Conservation (phyloP, 768 basidiomycete genomes). For the Mrakia gelida region DNA sequence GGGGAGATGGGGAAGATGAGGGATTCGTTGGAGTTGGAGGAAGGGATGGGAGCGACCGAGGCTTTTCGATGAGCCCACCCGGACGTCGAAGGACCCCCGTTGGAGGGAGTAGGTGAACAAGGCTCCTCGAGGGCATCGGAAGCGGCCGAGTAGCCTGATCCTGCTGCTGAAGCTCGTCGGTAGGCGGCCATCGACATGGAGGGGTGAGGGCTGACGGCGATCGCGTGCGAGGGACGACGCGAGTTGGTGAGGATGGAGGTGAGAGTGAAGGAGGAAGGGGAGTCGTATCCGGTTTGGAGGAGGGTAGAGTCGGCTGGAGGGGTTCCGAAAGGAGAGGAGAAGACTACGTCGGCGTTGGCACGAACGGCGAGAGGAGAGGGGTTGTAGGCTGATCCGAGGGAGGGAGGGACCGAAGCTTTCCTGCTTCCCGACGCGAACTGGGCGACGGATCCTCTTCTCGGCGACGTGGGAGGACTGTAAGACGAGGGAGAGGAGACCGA, state of each 20-base stretch:
- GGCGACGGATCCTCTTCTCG: not conserved
- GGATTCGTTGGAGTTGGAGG: slow-evolving; percentile 3
- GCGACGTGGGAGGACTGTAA: not conserved
- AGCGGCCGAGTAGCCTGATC: not conserved
- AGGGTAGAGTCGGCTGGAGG: not conserved
- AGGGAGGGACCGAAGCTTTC: slow-evolving; percentile 4
- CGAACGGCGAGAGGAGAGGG: not conserved
- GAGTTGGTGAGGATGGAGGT: slow-evolving; percentile 1
- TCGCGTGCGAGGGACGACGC: not conserved
- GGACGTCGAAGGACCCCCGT: not conserved
- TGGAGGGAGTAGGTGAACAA: not conserved
- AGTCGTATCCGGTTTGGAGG: slow-evolving; percentile 1
- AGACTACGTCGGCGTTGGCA: not conserved
- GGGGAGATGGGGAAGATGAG: not conserved
- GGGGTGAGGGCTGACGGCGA: not conserved
- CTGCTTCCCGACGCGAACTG: not conserved
- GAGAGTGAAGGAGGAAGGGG: not conserved
- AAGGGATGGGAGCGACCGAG: not conserved
- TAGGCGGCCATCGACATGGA: slow-evolving; percentile 11
- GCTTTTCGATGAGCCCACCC: slow-evolving; percentile 4
- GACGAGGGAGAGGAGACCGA: not conserved
- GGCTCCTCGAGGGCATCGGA: not conserved
- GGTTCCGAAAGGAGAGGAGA: slow-evolving; percentile 4
- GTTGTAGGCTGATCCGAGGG: slow-evolving; percentile 1
- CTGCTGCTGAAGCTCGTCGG: slow-evolving; percentile 23